phyloP scores from a whole-genome alignment of 805 yeast species.

The Groenewaldozyma salmanticensis region DNA sequence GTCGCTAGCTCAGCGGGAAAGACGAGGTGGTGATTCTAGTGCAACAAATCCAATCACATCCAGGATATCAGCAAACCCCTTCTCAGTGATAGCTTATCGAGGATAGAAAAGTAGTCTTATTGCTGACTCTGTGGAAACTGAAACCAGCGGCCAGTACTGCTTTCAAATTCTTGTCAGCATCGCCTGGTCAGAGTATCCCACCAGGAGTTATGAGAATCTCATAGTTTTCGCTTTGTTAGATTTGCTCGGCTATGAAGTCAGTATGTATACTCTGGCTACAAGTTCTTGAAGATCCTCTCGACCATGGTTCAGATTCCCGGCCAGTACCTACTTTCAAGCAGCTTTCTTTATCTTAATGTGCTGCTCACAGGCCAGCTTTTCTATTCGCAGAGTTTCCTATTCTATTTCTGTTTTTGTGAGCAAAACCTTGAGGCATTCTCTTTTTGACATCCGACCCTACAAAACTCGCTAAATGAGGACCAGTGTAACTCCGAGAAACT shows the following conservation, averaged over 20 bases:
- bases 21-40: constrained; percentile 23
- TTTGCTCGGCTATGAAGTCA: constrained; percentile 59
- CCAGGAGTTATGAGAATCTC: constrained; percentile 47
- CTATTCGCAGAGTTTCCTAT: constrained; percentile 83
- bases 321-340: constrained; percentile 98
- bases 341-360: constrained; percentile 97
- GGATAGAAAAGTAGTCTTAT: constrained; percentile 57
- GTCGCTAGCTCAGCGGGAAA: constrained; percentile 31
- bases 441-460: constrained; percentile 73
- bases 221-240: constrained; percentile 37
- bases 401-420: constrained; percentile 88
- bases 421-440: constrained; percentile 93
- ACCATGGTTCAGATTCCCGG: constrained; percentile 95
- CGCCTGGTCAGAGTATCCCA: constrained; percentile 76
- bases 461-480: constrained; percentile 97
- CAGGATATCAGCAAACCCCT: constrained; percentile 50
- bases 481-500: constrained; percentile 96
- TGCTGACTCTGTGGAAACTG: constrained; percentile 65
- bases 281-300: constrained; percentile 74
- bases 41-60: constrained; percentile 44
- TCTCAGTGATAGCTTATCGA: constrained; percentile 72
- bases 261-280: constrained; percentile 65
- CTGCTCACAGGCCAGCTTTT: constrained; percentile 93
- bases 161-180: constrained; percentile 47
- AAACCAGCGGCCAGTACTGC: constrained; percentile 53